Conservation (phyloP, 2,329 filamentous ascomycete species). For the Aspergillus phoenicis region DNA sequence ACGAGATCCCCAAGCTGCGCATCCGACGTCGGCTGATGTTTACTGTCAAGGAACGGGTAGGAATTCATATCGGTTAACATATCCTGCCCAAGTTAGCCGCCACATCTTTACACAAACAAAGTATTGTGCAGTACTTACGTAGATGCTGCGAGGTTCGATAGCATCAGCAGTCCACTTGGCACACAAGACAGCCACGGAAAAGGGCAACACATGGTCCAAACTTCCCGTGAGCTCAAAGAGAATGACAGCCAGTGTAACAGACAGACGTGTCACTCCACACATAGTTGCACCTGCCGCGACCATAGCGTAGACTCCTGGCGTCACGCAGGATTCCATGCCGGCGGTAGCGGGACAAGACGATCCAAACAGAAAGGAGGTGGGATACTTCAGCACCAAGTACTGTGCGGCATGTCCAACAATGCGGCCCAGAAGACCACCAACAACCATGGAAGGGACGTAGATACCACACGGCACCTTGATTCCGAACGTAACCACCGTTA, state of each 20-base stretch:
- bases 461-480: constrained; percentile 97
- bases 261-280: constrained; percentile 93
- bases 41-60: constrained; percentile 97
- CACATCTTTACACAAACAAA: background rate
- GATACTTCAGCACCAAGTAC: constrained; percentile 73
- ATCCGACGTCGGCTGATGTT: constrained; percentile 87
- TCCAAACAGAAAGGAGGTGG: constrained; percentile 72
- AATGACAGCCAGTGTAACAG: constrained; percentile 91
- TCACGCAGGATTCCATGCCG: constrained; percentile 79
- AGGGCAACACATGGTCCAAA: constrained; percentile 91
- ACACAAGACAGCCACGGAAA: constrained; percentile 86
- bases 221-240: constrained; percentile 95
- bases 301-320: constrained; percentile 94
- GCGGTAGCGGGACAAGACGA: constrained; percentile 66
- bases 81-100: constrained; percentile 58
- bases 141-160: constrained; percentile 91
- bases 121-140: constrained; percentile 58
- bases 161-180: constrained; percentile 99
- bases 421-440: constrained; percentile 87
- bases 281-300: constrained; percentile 95
- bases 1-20: constrained; percentile 86
- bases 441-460: constrained; percentile 98
- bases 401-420: constrained; percentile 85
- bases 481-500: constrained; percentile 91
- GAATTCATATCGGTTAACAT: constrained; percentile 95